Base-by-base conservation (phyloP, 1,284 basidiomycete species). In the Bondarzewia mesenterica region DNA sequence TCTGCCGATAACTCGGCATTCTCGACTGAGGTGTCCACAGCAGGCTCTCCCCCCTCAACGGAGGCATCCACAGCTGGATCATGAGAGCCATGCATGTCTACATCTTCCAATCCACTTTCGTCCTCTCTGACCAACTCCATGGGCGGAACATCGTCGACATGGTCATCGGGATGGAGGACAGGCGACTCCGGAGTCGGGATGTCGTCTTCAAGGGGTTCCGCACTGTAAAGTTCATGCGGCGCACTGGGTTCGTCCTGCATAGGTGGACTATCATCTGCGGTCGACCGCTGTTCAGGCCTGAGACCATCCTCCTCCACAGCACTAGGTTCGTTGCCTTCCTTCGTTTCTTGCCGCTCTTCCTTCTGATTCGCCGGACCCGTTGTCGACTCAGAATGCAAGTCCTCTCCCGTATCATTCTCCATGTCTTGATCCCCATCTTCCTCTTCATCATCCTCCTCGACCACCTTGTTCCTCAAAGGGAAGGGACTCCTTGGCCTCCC, bases 401-500 rank as follows among this genome's bases (percentile, higher is more conserved):
- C 44, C 29, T 20, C 21, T 32, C 29, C 29, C 5, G n/a, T 32
- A 10, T 32, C 36, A 7, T 39, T 42, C 15, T 49, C 8, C 53
- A 36, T 25, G 20, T 44, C 52, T 26, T 45, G 50, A n/a, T 51
- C 54, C 8, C 54, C 52, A 14, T 51, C 52, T 38, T 54, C 49
- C 16, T 59, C 51, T 37, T 44, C 52, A n/a, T 53, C 55, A 5
- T 55, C 53, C 18, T 53, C 55, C 18, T 54, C 7, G 47, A 50
- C 38, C 49, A 46, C 32, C 52, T 48, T 52, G 51, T 50, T 14
- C 20, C 47, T 48, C 47, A 32, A 55, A 46, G 42, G 62, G 53
- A 56, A 84, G 0, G 85, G 84, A 49, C 82, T 85, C 37, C 80
- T 73, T 2, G 82, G 83, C 10, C 78, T 69, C 1, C 85, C 83